Percentiles rank a stretch among this genome's conserved stretches.
Evolutionary conservation across 495 filamentous ascomycete species (phyloP).

Genomic region (Hypoxylon perforatum): DNA sequence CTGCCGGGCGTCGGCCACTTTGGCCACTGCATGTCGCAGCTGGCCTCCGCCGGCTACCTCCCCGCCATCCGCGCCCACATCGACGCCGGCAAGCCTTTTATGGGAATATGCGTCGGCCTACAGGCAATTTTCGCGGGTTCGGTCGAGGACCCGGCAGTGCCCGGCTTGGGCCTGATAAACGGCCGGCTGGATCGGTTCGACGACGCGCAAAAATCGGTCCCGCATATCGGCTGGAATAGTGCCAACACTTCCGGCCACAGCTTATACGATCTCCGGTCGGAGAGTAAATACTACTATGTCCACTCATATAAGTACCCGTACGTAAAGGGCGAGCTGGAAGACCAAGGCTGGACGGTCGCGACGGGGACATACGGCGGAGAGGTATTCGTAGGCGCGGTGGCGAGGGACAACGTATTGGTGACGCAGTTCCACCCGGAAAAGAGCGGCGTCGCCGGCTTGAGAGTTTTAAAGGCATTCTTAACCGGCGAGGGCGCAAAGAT

Average conservation of each 20-base stretch:
- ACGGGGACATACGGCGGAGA: constrained; percentile 88
- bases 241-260: constrained; percentile 66
- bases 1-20: constrained; percentile 97
- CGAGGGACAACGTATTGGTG: constrained; percentile 83
- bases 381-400: constrained; percentile 90
- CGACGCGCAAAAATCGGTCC: constrained; percentile 83
- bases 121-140: constrained; percentile 91
- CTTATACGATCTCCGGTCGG: constrained; percentile 78
- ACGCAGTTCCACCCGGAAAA: constrained; percentile 99
- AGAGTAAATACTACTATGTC: constrained; percentile 98
- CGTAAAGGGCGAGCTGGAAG: constrained; percentile 73
- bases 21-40: constrained; percentile 89
- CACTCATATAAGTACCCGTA: constrained; percentile 93
- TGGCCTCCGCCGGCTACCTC: constrained; percentile 81
- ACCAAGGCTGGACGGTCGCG: constrained; percentile 87
- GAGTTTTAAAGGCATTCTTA: constrained; percentile 86
- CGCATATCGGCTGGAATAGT: constrained; percentile 98
- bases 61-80: constrained; percentile 84
- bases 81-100: constrained; percentile 89
- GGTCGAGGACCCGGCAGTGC: constrained; percentile 73
- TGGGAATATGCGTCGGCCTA: constrained; percentile 96
- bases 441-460: constrained; percentile 86
- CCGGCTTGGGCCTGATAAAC: constrained; percentile 80
- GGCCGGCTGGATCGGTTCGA: constrained; percentile 79
- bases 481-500: constrained; percentile 67